Evolutionary conservation across 495 filamentous ascomycete species (phyloP), one percentile per base, ranked within the genome.

Genomic region (Bryoglossum gracile): DNA sequence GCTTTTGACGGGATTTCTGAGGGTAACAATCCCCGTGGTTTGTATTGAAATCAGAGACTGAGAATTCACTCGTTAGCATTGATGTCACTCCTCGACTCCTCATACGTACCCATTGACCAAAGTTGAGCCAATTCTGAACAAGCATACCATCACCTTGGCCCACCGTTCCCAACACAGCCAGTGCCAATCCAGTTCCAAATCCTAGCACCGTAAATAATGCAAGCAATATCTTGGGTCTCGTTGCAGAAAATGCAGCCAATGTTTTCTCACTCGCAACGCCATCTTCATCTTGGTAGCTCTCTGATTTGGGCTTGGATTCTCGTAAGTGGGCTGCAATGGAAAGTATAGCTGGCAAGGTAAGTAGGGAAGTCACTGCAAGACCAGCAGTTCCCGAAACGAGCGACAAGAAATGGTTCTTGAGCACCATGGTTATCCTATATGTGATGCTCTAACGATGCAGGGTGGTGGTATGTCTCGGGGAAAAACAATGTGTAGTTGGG

Each of bases 231-330:
- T 73, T 82, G 25, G 74, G 71, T 4, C 68, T 30, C 46, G 63
- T 72, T 25, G 68, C 64, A 19, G 75, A 77, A 57, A 73, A 83
- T 30, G 62, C 63, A 22, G 70, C 68, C 52, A 76, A 53, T 4
- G 77, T 73, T 52, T 81, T 72, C 36, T 69, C 65, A 0, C 74
- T 81, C 24, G 80, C 77, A 51, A 66, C 62, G 45, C 82, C 82
- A 62, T 86, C 82, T 53, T 70, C 65, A 60, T 86, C 82, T 59
- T 79, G 68, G 50, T 84, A 86, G n/a, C 48, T 11, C n/a, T 22
- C 16, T 21, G 48, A 34, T 53, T 52, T 51, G n/a, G 30, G 13
- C 21, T 55, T 57, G 4, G 44, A 17, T 0, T 35, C 37, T 19
- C 54, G 50, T 46, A 58, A 42, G 51, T 57, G 40, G 35, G 46